Evolutionary conservation across 495 filamentous ascomycete species (phyloP), one percentile per base, ranked within the genome.

Genomic region (Immersiella caudata): DNA sequence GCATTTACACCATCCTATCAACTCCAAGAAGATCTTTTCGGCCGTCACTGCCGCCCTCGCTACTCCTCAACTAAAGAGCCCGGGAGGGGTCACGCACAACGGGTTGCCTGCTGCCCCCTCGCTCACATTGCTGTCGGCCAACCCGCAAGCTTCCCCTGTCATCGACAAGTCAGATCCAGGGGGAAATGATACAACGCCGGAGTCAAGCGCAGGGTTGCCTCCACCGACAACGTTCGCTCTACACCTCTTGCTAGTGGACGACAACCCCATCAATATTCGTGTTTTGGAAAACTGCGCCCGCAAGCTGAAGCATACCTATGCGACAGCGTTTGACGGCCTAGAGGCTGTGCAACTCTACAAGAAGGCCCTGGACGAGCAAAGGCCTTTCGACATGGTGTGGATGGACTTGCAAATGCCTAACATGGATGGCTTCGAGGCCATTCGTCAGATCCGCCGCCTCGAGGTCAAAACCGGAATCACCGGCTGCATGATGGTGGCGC

Each of bases 251-350:
- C 83, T 92, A 0, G 90, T 92, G 0, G 90, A 93, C 66, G 90
- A 93, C 70, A 93, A 93, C 72, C 79, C 82, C 3, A 91, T 93
- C 70, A 93, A 93, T 68, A 83, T 92, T 36, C 88, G 86, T n/a
- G 78, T 92, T 0, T 84, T 92, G 55, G 77, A 85, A 49, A 87
- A 87, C 0, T 88, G 88, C 66, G 84, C 91, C 80, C 74, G 66
- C 24, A 83, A 81, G 70, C 69, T 82, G 16, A 78, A 81, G 24
- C 70, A 81, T 16, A 70, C 76, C 12, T 82, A 78, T 60, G 73
- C 65, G 0, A 79, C 78, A 0, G 82, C 82, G 0, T 58, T 58
- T 46, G 77, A 84, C 67, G 82, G 82, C 18, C 69, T 81, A 0
- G 81, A 83, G 66, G 82, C 81, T 0, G 71, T 83, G 14, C 69